Conservation (phyloP, 345 rosid species). For the Combretum micranthum region DNA sequence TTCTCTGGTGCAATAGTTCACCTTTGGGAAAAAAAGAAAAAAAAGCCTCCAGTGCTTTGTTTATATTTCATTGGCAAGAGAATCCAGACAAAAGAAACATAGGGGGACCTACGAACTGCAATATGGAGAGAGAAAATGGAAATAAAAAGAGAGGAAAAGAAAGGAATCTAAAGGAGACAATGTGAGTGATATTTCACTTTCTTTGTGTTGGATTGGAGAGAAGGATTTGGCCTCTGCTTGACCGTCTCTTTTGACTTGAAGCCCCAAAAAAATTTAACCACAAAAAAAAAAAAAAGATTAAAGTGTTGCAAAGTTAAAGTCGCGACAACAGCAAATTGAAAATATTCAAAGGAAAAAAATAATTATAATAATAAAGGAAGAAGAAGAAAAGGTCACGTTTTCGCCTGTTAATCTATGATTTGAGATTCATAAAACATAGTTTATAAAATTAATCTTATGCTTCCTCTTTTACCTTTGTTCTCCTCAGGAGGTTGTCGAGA, state of each 20-base stretch:
- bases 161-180: constrained; percentile 53
- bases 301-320: constrained; percentile 2
- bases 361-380: too few relatives aligned
- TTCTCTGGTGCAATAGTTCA: too few relatives aligned
- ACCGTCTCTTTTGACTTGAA: constrained; percentile 64
- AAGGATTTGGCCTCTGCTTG: constrained; percentile 41
- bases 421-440: too few relatives aligned
- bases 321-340: constrained; percentile 5
- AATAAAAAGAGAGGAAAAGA: constrained; percentile 18
- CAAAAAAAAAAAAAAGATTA: constrained; percentile 11
- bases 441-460: too few relatives aligned
- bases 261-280: constrained; percentile 17
- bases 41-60: too few relatives aligned
- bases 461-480: too few relatives aligned
- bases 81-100: constrained; percentile 36
- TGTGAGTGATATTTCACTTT: constrained; percentile 63
- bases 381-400: too few relatives aligned
- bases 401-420: too few relatives aligned
- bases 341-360: not conserved
- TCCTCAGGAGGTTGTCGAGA: too few relatives aligned
- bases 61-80: constrained; percentile 19
- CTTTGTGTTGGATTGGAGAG: constrained; percentile 37
- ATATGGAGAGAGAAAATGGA: not conserved
- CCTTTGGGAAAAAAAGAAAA: too few relatives aligned
- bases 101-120: constrained; percentile 25